Evolutionary conservation across 176 grass and related monocot species (phyloP).

Genomic region (Elymus sibiricus): DNA sequence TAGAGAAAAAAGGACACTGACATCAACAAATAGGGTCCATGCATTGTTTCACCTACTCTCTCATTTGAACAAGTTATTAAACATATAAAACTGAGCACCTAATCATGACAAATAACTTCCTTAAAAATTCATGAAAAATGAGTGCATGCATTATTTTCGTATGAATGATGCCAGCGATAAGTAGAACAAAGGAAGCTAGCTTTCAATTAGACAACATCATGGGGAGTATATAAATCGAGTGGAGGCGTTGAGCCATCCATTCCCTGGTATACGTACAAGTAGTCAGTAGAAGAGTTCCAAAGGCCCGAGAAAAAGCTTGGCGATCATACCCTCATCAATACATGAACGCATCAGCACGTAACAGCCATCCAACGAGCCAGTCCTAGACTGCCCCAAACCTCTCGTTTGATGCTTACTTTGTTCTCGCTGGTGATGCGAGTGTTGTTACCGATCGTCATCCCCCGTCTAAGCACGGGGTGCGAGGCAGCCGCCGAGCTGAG

Average conservation of each 20-base stretch:
- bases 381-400: background rate
- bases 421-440: background rate
- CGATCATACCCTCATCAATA: background rate
- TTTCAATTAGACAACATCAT: background rate
- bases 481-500: background rate
- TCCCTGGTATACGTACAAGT: background rate
- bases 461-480: background rate
- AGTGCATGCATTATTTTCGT: slow-evolving; percentile 16
- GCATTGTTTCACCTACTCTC: background rate
- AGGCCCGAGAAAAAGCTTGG: background rate
- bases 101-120: slow-evolving; percentile 23
- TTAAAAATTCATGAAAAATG: background rate
- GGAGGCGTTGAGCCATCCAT: background rate
- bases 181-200: background rate
- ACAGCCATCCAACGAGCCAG: background rate
- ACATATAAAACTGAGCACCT: background rate
- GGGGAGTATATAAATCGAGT: background rate
- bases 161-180: background rate
- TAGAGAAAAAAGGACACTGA: background rate
- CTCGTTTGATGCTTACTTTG: background rate
- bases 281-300: background rate
- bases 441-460: background rate
- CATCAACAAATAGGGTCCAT: background rate
- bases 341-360: background rate
- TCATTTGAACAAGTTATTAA: too few relatives aligned